Evolutionary conservation across 2,329 filamentous ascomycete species (phyloP).

Genomic region (Alternaria conjuncta): DNA sequence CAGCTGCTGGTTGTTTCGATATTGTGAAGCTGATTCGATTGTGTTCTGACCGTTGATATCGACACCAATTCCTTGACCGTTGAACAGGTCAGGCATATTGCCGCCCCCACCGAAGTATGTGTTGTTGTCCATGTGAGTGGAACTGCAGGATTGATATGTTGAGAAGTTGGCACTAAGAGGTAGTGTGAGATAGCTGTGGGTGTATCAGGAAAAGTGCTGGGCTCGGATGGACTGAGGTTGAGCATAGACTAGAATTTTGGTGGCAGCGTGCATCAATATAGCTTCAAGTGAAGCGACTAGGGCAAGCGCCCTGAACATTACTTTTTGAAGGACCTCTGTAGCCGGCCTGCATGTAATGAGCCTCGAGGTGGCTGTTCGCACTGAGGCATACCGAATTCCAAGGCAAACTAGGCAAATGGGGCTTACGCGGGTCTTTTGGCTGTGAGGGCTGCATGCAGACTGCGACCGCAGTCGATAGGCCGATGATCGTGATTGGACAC

Average conservation of each 20-base stretch:
- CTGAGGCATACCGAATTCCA: slow-evolving; percentile 8
- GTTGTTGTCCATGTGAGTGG: slow-evolving; percentile 2
- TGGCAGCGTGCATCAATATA: slow-evolving; percentile 13
- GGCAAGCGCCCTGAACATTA: background rate
- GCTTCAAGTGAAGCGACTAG: background rate
- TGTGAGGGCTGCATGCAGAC: background rate
- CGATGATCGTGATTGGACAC: background rate
- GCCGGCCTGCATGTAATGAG: slow-evolving; percentile 13
- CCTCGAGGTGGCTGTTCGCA: slow-evolving; percentile 11
- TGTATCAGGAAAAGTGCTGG: background rate
- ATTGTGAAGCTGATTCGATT: slow-evolving; percentile 7
- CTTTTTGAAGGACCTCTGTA: slow-evolving; percentile 10
- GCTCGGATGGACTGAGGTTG: background rate
- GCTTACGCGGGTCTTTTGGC: slow-evolving; percentile 10
- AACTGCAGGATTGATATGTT: background rate
- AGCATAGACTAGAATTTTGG: background rate
- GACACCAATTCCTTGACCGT: slow-evolving; percentile 1
- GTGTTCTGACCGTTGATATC: slow-evolving; percentile 1
- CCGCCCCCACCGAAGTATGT: slow-evolving; percentile 1
- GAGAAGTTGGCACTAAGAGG: background rate
- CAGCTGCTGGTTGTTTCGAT: slow-evolving; percentile 13
- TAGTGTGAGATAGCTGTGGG: background rate
- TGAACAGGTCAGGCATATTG: slow-evolving; percentile 1
- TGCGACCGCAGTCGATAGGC: background rate
- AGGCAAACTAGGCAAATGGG: slow-evolving; percentile 31